Base-by-base conservation (phyloP, 805 yeast species). In the Starmerella stellata region DNA sequence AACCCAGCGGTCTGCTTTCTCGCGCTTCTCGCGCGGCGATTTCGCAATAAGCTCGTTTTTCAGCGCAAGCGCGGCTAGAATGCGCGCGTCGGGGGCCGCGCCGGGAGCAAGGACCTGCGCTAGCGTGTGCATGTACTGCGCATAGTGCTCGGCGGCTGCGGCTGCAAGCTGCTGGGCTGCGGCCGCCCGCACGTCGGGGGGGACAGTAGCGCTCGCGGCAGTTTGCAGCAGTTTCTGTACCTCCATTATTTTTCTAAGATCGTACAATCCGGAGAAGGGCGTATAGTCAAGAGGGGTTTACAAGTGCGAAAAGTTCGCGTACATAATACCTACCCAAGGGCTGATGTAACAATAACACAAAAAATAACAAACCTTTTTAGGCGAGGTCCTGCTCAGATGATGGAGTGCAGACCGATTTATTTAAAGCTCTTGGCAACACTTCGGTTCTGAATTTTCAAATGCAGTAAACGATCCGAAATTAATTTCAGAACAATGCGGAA, bases 11-110 rank as follows among this genome's bases (percentile, higher is more conserved):
- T 71, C 72, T 14, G 74, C 70, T 54, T 73, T 77, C 30, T 65
- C 69, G 32, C 57, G 59, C 47, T 68, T 71, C 47, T 71, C 73
- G n/a, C 60, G 59, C 3, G 65, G 48, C 53, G 80, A 92, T 51
- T 85, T 87, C 14, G 95, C 74, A 5, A 81, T 73, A 51, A 87
- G 67, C 62, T 80, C 81, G 61, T 87, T 87, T 64, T 87, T 87
- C 53, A 82, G 64, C 17, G 78, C 78, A 45, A 87, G 64, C 31
- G 90, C 93, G 3, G 98, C 94, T 55, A 90, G 69, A 68, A 83
- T 80, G 53, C 96, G 70, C 35, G 83, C 90, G 60, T 87, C 95
- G 4, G 75, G 61, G 21, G 47, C 36, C n/a, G 38, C 42, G 33
- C 71, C 76, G 53, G 75, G 74, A 19, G 75, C 77, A 44, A 90